Base-by-base conservation (phyloP, 192 early-diverging fungal genomes). In the Piromyces sp. region DNA sequence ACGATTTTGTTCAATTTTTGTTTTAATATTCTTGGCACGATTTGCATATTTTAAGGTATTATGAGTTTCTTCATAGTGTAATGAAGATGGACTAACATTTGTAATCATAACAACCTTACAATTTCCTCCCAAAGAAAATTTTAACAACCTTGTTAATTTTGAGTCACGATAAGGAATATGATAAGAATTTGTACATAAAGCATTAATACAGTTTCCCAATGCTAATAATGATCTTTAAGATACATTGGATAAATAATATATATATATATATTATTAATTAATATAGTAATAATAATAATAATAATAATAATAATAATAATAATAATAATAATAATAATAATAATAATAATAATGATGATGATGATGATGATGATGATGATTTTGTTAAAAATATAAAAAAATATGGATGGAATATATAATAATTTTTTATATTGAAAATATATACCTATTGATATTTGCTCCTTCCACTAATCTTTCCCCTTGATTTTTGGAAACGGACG, bases 21-120 rank as follows among this genome's bases (percentile, higher is more conserved):
- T 95, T 80, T 89, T 91, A 82, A 95, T 95, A 80, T 88, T 87
- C 79, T 90, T 86, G 4, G 93, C 93, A 26, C 94, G 87, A 84
- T 89, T 91, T 0, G 93, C 92, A 80, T 94, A 95, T 84, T 93
- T 94, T 0, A 95, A 86, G 28, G 94, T 94, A 83, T 93, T 94
- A 40, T 91, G 86, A 9, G 94, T 94, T 83, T 95, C 94, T 81
- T 94, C 93, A 78, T 87, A 93, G 81, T 92, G 90, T 28, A 86
- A 83, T 17, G 87, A 86, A 17, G 89, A 88, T 9, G 93, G 92
- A 16, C 91, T 91, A 30, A 94, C 91, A 82, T 92, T 92, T 15
- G 92, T 91, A 81, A 95, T 93, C 94, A 95, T 95, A 13, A 93
- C 92, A 9, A 91, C 92, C n/a, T 89, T 88, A 83, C 92, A 93